Evolutionary conservation across 1,284 basidiomycete species (phyloP), one percentile per base, ranked within the genome.

Genomic region (Malassezia globosa): DNA sequence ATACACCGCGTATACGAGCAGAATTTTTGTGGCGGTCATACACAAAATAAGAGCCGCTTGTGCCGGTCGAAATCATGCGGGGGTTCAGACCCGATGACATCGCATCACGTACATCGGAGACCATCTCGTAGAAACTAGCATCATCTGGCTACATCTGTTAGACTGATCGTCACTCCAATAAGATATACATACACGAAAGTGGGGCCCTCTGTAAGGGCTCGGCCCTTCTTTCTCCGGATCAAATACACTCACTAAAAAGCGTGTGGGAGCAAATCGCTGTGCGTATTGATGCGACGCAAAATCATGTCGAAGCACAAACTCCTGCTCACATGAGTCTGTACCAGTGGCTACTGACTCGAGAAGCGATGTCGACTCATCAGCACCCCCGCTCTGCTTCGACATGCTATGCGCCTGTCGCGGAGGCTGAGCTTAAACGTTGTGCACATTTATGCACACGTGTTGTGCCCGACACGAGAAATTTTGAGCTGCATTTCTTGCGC

Each of bases 31-130:
- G 11, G 10, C n/a, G 42, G 22, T 58, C 46, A 25, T 56, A 54
- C 18, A 56, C 62, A 50, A 71, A 65, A 42, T 71, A 71, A 16
- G 67, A 69, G 13, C 68, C 68, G 27, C 59, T 63, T 1, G 60
- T 59, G 22, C 68, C 68, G 1, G 59, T 58, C 18, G 60, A 49
- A 48, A 71, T 71, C 66, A 69, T 69, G 50, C 67, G 62, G 10
- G 68, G 68, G 21, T 61, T 52, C 22, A 66, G 19, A 14, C 68
- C 62, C 11, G 55, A 44, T 3, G 23, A 34, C 46, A 71, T 69
- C 5, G 68, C 60, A n/a, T 44, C 40, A 16, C 56, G 56, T 16
- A 68, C 64, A 19, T 46, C 41, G 3, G 54, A 49, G 11, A 71
- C 55, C 34, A 64, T 50, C 2, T 37, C 29, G 23, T 48, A 39